Evolutionary conservation across 2,329 filamentous ascomycete genomes (phyloP), one percentile per base, ranked within the genome.

Genomic region (Cercospora berteroae): DNA sequence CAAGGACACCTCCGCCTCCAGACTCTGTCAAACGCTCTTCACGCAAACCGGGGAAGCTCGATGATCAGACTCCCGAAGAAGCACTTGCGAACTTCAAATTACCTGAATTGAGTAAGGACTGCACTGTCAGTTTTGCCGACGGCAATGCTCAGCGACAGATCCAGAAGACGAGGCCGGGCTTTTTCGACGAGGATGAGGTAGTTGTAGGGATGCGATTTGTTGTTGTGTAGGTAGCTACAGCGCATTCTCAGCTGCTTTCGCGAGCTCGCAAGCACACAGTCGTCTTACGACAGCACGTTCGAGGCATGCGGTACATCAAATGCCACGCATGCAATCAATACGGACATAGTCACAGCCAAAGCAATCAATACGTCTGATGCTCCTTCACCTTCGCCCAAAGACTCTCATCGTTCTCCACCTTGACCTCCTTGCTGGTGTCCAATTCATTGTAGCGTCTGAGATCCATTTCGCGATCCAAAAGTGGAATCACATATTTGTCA

Each of bases 381-480:
- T 76, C 73, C 74, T 74, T 77, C 33, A 77, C 74, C 39, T 71
- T 73, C 71, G 75, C 75, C 77, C 77, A 78, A 16, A 79, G 63
- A 48, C 66, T 64, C 39, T 70, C 67, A 64, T 79, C 76, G 66
- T 71, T 70, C 74, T 78, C 77, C 4, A 79, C 77, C 16, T 67
- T 67, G 16, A 79, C 74, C 64, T 75, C 69, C 67, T 82, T 81
- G 71, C 79, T 83, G 7, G 85, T 87, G 70, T 89, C 87, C 36
- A 64, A 27, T 79, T 93, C 90, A 77, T 91, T 87, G 70, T 87
- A 85, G 56, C 90, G 81, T 63, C 89, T 81, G 69, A 92, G 77
- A 77, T 92, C 90, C 89, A 92, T 92, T 8, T 85, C 83, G 76
- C 84, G 84, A 72, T 88, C 89, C 60, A 93, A 79, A 66, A 92